Conservation (phyloP, 192 early-diverging fungal genomes). For the Backusella sp. region DNA sequence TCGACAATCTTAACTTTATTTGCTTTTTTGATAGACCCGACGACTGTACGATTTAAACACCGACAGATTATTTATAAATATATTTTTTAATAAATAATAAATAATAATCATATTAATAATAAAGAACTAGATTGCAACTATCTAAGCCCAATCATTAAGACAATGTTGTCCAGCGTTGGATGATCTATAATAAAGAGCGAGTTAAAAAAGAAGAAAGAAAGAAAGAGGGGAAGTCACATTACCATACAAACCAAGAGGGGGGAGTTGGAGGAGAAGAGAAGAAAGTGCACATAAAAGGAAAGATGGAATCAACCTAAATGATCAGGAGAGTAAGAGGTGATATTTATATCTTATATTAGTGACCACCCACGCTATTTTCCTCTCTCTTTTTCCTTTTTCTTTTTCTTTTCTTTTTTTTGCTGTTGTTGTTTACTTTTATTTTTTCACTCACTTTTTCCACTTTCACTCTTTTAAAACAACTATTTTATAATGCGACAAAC, state of each 20-base stretch:
- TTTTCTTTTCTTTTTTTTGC: not conserved
- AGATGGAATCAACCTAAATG: not conserved
- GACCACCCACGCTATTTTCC: not conserved
- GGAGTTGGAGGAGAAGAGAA: not conserved
- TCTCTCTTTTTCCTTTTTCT: not conserved
- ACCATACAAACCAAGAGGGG: not conserved
- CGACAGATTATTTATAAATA: not conserved
- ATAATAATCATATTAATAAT: not conserved
- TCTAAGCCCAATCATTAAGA: not conserved
- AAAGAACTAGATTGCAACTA: not conserved
- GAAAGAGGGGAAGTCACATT: not conserved
- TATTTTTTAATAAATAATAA: too few relatives aligned
- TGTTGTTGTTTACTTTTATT: not conserved
- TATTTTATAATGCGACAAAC: not conserved
- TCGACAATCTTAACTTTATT: not conserved
- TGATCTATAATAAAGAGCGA: not conserved
- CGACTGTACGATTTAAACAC: not conserved
- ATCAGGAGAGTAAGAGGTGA: not conserved
- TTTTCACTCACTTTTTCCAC: not conserved
- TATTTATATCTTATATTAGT: constrained; percentile 4
- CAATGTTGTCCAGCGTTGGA: not conserved
- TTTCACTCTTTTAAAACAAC: not conserved
- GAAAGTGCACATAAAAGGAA: not conserved
- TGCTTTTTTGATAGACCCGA: not conserved
- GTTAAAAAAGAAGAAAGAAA: not conserved